A percentile compares a stretch with the other conserved stretches of the same genome.
phyloP scores from a whole-genome alignment of 192 early-diverging fungal species.

The Podila minutissima region DNA sequence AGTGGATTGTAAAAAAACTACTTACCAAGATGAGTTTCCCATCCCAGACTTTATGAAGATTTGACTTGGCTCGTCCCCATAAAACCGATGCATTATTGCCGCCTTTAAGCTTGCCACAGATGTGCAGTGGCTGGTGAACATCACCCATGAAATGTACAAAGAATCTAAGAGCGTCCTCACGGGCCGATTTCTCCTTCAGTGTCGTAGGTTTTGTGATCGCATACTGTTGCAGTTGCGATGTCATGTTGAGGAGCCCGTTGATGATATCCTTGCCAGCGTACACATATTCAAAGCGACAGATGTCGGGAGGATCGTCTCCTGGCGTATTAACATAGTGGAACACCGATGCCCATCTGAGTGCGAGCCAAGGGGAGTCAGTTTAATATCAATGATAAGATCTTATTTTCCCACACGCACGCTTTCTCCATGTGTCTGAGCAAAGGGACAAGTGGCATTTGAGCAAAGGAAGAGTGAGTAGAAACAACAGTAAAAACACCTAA shows the following conservation, averaged over 20 bases:
- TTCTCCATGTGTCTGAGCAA: not conserved
- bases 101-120: slow-evolving; percentile 28
- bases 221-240: slow-evolving; percentile 27
- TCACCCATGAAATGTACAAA: slow-evolving; percentile 62
- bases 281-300: slow-evolving; percentile 23
- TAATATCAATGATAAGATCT: too few relatives aligned
- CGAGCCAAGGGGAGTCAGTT: not conserved
- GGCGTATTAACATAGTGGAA: slow-evolving; percentile 39
- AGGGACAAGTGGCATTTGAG: not conserved
- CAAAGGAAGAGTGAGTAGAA: not conserved
- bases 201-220: slow-evolving; percentile 13
- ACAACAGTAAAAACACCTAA: not conserved
- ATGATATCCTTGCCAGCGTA: slow-evolving; percentile 32
- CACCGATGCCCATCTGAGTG: slow-evolving; percentile 32
- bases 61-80: slow-evolving; percentile 43
- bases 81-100: slow-evolving; percentile 29
- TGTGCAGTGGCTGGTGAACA: slow-evolving; percentile 57
- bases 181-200: slow-evolving; percentile 8
- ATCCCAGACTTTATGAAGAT: slow-evolving; percentile 54
- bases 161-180: slow-evolving; percentile 53
- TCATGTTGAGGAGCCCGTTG: slow-evolving; percentile 50
- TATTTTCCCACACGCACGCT: not conserved
- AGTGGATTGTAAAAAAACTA: not conserved
- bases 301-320: slow-evolving; percentile 33
- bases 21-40: slow-evolving; percentile 43